Conservation (phyloP, 352 stramenopile species). For the Pythium pectinolyticum region DNA sequence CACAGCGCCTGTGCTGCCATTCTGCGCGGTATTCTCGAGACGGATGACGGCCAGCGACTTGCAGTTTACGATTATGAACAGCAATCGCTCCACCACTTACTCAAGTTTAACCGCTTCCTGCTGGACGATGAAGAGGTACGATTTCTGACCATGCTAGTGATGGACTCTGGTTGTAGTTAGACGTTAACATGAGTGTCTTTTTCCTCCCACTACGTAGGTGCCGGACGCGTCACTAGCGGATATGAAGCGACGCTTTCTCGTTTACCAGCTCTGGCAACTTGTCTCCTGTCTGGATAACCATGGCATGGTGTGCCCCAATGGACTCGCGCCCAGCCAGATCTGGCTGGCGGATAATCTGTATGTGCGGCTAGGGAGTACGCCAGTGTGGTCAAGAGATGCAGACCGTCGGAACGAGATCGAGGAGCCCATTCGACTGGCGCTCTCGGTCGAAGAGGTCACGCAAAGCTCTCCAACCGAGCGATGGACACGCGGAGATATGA, state of each 20-base stretch:
- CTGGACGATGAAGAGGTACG: constrained; percentile 43
- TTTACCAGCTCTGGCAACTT: constrained; percentile 62
- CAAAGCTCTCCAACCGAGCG: constrained; percentile 61
- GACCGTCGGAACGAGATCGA: neutral
- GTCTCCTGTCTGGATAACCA: constrained; percentile 47
- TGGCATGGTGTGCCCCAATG: constrained; percentile 36
- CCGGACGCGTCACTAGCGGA: constrained; percentile 42
- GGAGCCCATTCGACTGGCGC: neutral
- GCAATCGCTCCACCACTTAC: constrained; percentile 64
- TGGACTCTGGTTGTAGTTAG: neutral
- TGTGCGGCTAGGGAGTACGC: constrained; percentile 39
- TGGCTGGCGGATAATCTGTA: constrained; percentile 52
- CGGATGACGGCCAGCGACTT: constrained; percentile 22
- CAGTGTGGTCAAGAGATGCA: neutral
- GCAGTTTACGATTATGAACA: constrained; percentile 69
- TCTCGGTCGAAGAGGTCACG: constrained; percentile 22
- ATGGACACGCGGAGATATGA: constrained; percentile 89
- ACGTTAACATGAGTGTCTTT: neutral
- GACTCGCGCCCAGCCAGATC: constrained; percentile 44
- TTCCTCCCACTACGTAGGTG: constrained; percentile 16
- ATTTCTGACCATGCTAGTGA: neutral
- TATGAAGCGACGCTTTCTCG: constrained; percentile 62
- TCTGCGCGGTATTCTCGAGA: constrained; percentile 40
- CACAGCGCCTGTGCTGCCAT: constrained; percentile 33
- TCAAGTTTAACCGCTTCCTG: constrained; percentile 69